Conservation (phyloP, 768 basidiomycete species). For the Suillus weaverae region DNA sequence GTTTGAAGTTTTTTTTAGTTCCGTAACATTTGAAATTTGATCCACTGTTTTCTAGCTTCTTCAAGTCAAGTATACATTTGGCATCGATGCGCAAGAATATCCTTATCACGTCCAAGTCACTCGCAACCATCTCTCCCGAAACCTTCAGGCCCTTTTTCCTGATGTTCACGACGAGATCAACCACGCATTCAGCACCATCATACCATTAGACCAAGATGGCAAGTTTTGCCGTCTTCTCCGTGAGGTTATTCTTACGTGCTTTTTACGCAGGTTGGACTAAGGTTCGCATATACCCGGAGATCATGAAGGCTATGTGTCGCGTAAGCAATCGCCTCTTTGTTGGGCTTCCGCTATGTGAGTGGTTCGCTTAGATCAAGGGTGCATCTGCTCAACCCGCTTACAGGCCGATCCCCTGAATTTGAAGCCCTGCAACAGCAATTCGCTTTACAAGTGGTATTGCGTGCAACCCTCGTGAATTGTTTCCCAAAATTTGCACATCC, state of each 20-base stretch:
- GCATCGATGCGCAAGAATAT: slow-evolving; percentile 31
- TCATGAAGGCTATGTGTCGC: slow-evolving; percentile 35
- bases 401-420: slow-evolving; percentile 40
- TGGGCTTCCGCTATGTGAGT: slow-evolving; percentile 38
- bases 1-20: slow-evolving; percentile 11
- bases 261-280: slow-evolving; percentile 29
- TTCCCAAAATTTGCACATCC: slow-evolving; percentile 37
- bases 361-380: not conserved
- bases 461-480: slow-evolving; percentile 33
- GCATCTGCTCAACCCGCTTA: slow-evolving; percentile 9
- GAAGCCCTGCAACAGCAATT: slow-evolving; percentile 34
- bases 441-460: slow-evolving; percentile 33
- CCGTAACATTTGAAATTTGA: slow-evolving; percentile 9
- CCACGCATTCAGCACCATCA: slow-evolving; percentile 29
- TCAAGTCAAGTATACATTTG: slow-evolving; percentile 40
- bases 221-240: slow-evolving; percentile 10
- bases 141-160: slow-evolving; percentile 34
- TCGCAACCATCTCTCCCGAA: slow-evolving; percentile 34
- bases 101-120: slow-evolving; percentile 38
- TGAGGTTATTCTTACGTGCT: slow-evolving; percentile 13
- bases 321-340: slow-evolving; percentile 44
- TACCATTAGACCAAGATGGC: slow-evolving; percentile 24
- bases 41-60: slow-evolving; percentile 30
- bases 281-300: slow-evolving; percentile 27
- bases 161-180: slow-evolving; percentile 35